Evolutionary conservation across 352 stramenopile genomes (phyloP), one percentile per base, ranked within the genome.

Genomic region (Globisporangium middletonii): DNA sequence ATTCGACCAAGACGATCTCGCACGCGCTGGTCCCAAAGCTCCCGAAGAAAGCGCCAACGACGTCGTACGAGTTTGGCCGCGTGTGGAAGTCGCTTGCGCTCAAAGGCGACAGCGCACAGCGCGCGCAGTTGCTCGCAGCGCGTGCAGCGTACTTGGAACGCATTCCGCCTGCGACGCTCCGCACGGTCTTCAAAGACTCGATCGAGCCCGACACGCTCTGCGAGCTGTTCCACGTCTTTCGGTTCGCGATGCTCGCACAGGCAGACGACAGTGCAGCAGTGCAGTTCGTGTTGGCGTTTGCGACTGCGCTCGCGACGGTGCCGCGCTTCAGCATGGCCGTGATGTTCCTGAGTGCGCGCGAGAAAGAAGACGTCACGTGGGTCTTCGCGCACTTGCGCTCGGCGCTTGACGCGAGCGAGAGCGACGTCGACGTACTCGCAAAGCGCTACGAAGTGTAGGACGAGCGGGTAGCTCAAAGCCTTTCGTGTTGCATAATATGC

Each of bases 201-300:
- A 91, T 92, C 49, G 86, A 95, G 52, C 71, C 83, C 0, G 83
- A 93, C n/a, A 49, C 88, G 13, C 62, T 93, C 12, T 83, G 75
- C 41, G 86, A 95, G 37, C 73, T 89, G 18, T 79, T 83, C 48
- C 57, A 81, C 41, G 58, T 77, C 13, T 65, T 85, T 51, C 72
- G 68, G 8, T 28, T 76, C 42, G 63, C 48, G 18, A 26, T 72
- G 28, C 35, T 75, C 33, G 50, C 18, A 16, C 28, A 2, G 2
- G 13, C 9, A 3, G 50, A 28, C 7, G 50, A 16, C 15, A 48
- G 9, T 11, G n/a, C 2, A 61, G 55, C 35, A 27, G 48, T 1
- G 33, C 9, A 30, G 7, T 79, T 87, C 38, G 64, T 71, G 27
- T 28, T 79, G 12, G 62, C 65, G 23, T 72, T 89, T 49, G 63